Evolutionary conservation across 2,329 filamentous ascomycete genomes (phyloP).

Genomic region (Fusarium chlamydosporum): DNA sequence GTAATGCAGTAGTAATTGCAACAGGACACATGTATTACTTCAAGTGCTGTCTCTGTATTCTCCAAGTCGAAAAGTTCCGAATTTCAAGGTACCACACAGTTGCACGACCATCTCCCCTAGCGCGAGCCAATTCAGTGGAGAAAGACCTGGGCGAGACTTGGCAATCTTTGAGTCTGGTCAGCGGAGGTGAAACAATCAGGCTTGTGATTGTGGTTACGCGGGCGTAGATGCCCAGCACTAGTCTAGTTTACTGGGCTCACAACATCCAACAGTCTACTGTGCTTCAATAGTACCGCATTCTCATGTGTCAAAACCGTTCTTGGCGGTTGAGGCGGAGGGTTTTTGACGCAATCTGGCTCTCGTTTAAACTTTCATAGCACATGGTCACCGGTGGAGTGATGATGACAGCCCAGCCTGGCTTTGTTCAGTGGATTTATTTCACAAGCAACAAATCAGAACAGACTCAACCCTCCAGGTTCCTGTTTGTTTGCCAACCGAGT

Average conservation of each 20-base stretch:
- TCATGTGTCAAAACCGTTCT: neutral
- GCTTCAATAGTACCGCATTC: neutral
- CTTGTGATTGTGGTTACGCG: slow-evolving; percentile 10
- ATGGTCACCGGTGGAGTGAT: slow-evolving; percentile 2
- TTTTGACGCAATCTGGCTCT: neutral
- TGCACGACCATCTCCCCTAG: slow-evolving; percentile 12
- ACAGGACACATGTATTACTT: neutral
- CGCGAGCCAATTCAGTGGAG: slow-evolving; percentile 20
- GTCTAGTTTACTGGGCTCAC: neutral
- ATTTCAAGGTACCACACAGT: neutral
- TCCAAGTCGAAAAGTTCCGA: neutral
- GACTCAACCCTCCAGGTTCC: neutral
- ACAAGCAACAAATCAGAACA: neutral
- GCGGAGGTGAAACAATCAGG: neutral
- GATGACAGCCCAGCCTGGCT: slow-evolving; percentile 12
- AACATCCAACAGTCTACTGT: neutral
- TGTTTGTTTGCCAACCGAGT: neutral
- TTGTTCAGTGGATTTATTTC: neutral
- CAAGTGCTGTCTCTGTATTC: neutral
- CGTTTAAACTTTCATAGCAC: neutral
- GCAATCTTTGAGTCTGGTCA: neutral
- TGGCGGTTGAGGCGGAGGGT: slow-evolving; percentile 1
- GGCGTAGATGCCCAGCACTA: neutral
- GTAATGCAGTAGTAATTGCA: neutral
- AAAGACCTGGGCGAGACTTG: slow-evolving; percentile 6